phyloP scores from a whole-genome alignment of 75 land plant species.

The Sequoia sempervirens region DNA sequence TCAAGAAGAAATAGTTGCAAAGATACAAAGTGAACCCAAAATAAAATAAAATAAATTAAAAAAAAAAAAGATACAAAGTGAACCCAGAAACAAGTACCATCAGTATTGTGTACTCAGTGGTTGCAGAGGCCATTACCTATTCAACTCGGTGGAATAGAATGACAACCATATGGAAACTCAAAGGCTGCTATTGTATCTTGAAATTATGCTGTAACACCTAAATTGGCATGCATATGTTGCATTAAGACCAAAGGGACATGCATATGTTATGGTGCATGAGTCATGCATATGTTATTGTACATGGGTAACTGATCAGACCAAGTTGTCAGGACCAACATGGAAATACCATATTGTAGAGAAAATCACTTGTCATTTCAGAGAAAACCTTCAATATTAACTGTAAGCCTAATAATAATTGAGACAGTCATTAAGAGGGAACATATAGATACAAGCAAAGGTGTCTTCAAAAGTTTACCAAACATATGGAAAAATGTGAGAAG shows the following conservation, averaged over 20 bases:
- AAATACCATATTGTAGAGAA: neutral
- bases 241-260: no score
- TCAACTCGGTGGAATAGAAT: neutral
- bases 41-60: no score
- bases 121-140: neutral
- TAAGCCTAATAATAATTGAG: neutral
- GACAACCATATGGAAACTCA: neutral
- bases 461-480: constrained; percentile 69
- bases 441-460: neutral
- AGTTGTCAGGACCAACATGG: neutral
- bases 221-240: neutral
- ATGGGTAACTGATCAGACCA: neutral
- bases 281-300: neutral
- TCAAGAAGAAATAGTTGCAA: neutral
- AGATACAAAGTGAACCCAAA: neutral
- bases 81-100: neutral
- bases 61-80: no score
- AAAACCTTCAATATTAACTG: neutral
- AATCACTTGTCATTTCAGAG: neutral
- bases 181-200: neutral
- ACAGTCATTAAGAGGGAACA: neutral
- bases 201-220: neutral
- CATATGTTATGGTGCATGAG: neutral
- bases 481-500: constrained; percentile 81
- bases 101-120: neutral